A percentile compares a stretch with the other conserved stretches of the same genome.
These are phyloP conservation scores for Pogostemon cablin DNA, from an alignment of 257 asterid species.

Conservation along the genomic window DNA sequence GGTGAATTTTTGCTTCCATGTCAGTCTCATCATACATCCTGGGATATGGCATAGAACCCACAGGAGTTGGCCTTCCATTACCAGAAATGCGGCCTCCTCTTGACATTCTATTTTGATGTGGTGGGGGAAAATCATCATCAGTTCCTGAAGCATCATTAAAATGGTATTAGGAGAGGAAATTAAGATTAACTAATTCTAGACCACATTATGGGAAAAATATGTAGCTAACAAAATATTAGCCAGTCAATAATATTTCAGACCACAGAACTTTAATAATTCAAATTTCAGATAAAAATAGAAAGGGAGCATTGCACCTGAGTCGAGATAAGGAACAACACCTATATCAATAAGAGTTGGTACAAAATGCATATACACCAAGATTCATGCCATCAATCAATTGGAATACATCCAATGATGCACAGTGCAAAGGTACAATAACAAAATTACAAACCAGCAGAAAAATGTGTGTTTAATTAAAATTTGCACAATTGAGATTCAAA, in stretches of 20 bases:
- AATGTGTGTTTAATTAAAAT: constrained; percentile 17
- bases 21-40: constrained; percentile 66
- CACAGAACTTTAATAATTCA: background rate
- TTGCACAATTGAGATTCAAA: background rate
- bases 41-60: constrained; percentile 64
- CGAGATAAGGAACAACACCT: background rate
- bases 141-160: constrained; percentile 51
- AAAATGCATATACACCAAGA: background rate
- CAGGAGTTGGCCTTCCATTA: constrained; percentile 62
- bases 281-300: background rate
- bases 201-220: constrained; percentile 2
- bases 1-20: constrained; percentile 87
- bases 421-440: background rate
- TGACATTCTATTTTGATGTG: constrained; percentile 64
- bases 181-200: background rate
- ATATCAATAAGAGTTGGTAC: background rate
- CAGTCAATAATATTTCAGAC: background rate
- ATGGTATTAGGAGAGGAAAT: constrained; percentile 3
- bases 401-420: background rate
- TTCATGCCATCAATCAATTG: background rate
- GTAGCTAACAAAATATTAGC: constrained; percentile 6
- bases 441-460: background rate
- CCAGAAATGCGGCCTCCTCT: constrained; percentile 62
- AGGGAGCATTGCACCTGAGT: constrained; percentile 16
- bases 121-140: constrained; percentile 69